These are phyloP conservation scores for Scheffersomyces illinoinensis DNA, from an alignment of 1,139 yeast species.

Conservation along the genomic window DNA sequence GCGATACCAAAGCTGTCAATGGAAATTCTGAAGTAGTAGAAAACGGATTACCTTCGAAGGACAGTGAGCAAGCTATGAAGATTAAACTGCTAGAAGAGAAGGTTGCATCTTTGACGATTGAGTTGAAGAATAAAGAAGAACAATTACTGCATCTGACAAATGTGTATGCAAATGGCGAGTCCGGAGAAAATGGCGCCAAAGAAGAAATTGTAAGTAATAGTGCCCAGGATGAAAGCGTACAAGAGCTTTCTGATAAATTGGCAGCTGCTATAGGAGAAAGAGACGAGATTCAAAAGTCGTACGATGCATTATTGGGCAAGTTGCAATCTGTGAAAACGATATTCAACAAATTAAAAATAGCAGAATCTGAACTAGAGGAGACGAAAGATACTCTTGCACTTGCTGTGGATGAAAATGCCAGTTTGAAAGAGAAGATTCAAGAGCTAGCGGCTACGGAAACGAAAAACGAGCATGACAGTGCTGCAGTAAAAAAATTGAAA, in stretches of 20 bases:
- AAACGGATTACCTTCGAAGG: not conserved
- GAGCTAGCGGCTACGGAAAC: constrained; percentile 8
- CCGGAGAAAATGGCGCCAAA: constrained; percentile 2
- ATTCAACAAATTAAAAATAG: constrained; percentile 72
- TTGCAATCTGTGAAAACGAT: constrained; percentile 79
- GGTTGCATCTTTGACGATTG: constrained; percentile 19
- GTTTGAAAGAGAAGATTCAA: not conserved
- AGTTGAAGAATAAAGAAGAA: constrained; percentile 15
- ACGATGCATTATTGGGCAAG: constrained; percentile 72
- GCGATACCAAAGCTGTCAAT: not conserved
- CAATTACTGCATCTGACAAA: constrained; percentile 1
- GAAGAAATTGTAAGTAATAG: constrained; percentile 3
- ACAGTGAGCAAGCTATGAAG: not conserved
- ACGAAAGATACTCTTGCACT: constrained; percentile 43
- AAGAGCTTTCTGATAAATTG: constrained; percentile 1
- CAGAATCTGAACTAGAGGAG: constrained; percentile 66
- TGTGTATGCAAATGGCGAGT: not conserved
- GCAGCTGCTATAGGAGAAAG: constrained; percentile 44
- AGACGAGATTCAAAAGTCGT: constrained; percentile 67
- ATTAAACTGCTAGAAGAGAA: constrained; percentile 15
- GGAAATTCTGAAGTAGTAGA: not conserved
- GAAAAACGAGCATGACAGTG: constrained; percentile 10
- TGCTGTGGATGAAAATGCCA: constrained; percentile 28
- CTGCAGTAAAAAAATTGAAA: constrained; percentile 30
- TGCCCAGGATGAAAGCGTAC: constrained; percentile 1